These are phyloP conservation scores for Thelonectria olida DNA, from an alignment of 2,329 filamentous ascomycete genomes.

Conservation along the genomic window DNA sequence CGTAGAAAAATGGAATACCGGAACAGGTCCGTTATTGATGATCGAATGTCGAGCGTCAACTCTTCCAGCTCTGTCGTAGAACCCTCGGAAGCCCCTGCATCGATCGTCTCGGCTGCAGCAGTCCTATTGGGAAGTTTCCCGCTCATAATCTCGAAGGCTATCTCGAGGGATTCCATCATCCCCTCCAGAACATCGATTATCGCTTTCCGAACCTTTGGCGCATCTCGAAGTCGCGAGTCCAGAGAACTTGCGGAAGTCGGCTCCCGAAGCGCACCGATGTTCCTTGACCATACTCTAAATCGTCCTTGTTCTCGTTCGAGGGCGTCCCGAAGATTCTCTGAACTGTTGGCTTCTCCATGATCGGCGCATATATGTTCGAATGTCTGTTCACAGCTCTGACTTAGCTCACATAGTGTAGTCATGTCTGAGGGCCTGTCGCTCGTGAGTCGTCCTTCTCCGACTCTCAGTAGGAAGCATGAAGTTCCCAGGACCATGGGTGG, in stretches of 20 bases:
- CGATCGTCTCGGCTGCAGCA: too few species aligned
- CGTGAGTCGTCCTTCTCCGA: too few species aligned
- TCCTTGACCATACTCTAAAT: neutral
- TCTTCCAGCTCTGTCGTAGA: conserved; percentile 7
- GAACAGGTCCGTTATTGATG: conserved; percentile 9
- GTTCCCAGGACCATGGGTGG: too few species aligned
- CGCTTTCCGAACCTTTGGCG: neutral
- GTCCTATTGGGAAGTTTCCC: neutral
- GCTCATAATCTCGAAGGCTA: neutral
- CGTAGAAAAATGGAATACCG: conserved; percentile 2
- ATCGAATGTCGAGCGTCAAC: neutral
- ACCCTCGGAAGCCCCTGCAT: neutral
- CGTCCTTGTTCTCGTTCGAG: neutral
- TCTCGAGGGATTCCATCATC: neutral
- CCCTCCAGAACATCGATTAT: neutral
- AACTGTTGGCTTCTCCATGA: too few species aligned
- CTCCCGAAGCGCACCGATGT: neutral
- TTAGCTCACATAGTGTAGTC: too few species aligned
- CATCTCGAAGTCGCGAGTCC: neutral
- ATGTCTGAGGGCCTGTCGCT: too few species aligned
- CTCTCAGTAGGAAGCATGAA: too few species aligned
- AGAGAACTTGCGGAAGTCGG: neutral
- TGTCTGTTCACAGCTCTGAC: too few species aligned
- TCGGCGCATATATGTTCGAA: too few species aligned
- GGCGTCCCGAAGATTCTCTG: neutral